Base-by-base conservation (phyloP, 768 basidiomycete species). In the Lenzites betulinus region DNA sequence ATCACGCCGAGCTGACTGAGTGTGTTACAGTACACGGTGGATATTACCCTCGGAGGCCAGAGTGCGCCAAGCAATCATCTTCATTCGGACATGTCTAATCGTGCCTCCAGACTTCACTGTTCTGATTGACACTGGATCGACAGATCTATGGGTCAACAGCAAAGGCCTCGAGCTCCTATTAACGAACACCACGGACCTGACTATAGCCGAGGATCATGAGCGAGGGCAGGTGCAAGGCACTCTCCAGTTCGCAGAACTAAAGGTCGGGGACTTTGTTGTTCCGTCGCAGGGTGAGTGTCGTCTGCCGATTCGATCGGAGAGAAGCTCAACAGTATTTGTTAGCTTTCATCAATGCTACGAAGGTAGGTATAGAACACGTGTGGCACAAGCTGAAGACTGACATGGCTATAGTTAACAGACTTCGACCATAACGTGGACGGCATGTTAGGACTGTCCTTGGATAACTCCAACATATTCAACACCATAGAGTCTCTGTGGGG, bases 391-490 rank as follows among this genome's bases (percentile, higher is more conserved):
- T 11, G 30, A 33, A 11, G 4, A 33, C 30, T 33, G 11, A 33
- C 30, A 4, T 4, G 30, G 30, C 30, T 33, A 11, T 33, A 33
- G 30, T 5, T 33, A 4, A 33, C 30, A 11, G 30, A 33, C 30
- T 33, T 33, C 11, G 30, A 33, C 30, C 30, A 5, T 11, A 33
- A 33, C 30, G 30, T 33, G 30, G 30, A 33, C 30, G 30, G 30
- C 30, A 33, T 33, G 6, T 33, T 33, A 11, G 30, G 30, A 11
- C 4, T 33, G 30, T 33, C 30, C 30, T 33, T 33, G 6, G 30
- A 33, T 33, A 11, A 5, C 30, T 33, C 30, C 30, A 33, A 74
- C 36, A 83, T 95, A 58, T 89, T 92, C 51, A 26, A 35, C 38
- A 59, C 62, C 42, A 51, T 67, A 13, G 36, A 42, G 12, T 3